These are phyloP conservation scores for Aspergillus campestris DNA, from an alignment of 495 filamentous ascomycete species.

Conservation along the genomic window DNA sequence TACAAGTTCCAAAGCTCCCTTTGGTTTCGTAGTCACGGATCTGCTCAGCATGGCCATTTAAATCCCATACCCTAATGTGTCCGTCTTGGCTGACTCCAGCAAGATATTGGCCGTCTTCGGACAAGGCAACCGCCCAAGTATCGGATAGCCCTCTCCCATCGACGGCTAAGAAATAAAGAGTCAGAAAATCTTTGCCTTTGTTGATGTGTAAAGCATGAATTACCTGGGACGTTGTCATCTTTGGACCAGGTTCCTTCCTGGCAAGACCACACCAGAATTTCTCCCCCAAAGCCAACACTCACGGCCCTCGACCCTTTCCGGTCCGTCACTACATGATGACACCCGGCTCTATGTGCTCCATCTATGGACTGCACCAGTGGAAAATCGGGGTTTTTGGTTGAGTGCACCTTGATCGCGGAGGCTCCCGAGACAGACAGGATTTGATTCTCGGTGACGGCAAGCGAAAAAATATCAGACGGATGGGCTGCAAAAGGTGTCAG, in stretches of 20 bases:
- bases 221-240: constrained; percentile 39
- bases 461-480: constrained; percentile 77
- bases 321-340: constrained; percentile 75
- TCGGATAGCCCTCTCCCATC: constrained; percentile 47
- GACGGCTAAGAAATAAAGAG: constrained; percentile 1
- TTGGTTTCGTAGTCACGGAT: constrained; percentile 86
- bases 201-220: not conserved
- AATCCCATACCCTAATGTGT: constrained; percentile 80
- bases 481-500: constrained; percentile 48
- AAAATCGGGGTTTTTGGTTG: constrained; percentile 58
- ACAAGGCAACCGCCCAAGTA: constrained; percentile 81
- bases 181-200: not conserved
- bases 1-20: constrained; percentile 76
- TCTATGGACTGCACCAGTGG: constrained; percentile 68
- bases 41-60: constrained; percentile 42
- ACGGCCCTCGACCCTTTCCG: constrained; percentile 61
- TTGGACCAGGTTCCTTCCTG: constrained; percentile 47
- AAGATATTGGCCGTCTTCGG: constrained; percentile 70
- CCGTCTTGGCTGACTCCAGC: constrained; percentile 78
- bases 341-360: constrained; percentile 72
- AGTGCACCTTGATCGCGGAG: constrained; percentile 69
- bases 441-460: constrained; percentile 70
- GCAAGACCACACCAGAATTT: constrained; percentile 69
- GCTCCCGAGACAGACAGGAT: constrained; percentile 78
- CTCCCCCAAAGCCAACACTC: constrained; percentile 80